phyloP scores from a whole-genome alignment of 176 grass and related monocot species.

The Poa annua region DNA sequence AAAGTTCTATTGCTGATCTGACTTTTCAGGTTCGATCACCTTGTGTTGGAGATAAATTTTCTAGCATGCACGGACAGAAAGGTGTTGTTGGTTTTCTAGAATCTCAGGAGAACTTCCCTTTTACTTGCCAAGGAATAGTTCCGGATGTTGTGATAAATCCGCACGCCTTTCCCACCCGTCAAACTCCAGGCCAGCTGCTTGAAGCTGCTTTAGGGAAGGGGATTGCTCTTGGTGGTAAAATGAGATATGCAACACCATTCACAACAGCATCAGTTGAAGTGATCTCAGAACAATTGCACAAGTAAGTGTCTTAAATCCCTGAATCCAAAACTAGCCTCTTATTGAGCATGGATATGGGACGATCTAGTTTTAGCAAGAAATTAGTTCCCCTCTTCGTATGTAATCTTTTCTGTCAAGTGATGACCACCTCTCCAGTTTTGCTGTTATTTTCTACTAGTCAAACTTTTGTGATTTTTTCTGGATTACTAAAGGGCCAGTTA shows the following conservation, averaged over 20 bases:
- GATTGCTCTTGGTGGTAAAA: constrained; percentile 66
- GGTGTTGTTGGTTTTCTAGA: constrained; percentile 93
- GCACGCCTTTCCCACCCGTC: constrained; percentile 95
- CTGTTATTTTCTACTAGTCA: constrained; percentile 30
- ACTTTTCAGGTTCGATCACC: constrained; percentile 80
- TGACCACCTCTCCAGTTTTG: constrained; percentile 7
- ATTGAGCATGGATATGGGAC: neutral
- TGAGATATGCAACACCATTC: constrained; percentile 90
- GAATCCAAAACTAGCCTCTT: constrained; percentile 9
- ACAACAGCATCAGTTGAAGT: constrained; percentile 78
- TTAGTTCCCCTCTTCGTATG: neutral
- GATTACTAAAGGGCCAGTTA: neutral
- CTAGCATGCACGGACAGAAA: constrained; percentile 97
- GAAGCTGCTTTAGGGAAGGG: constrained; percentile 98
- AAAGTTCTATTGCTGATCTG: constrained; percentile 34
- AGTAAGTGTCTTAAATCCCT: constrained; percentile 53
- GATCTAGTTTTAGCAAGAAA: neutral
- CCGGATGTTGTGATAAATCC: constrained; percentile 98
- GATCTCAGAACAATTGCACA: constrained; percentile 85
- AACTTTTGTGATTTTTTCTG: neutral
- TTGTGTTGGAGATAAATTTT: constrained; percentile 92
- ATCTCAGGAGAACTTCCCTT: constrained; percentile 94
- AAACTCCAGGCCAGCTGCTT: constrained; percentile 94
- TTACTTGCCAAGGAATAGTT: constrained; percentile 87
- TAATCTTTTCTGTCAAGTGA: neutral